Conservation (phyloP, 192 early-diverging fungal genomes). For the Dimargaris verticillata region DNA sequence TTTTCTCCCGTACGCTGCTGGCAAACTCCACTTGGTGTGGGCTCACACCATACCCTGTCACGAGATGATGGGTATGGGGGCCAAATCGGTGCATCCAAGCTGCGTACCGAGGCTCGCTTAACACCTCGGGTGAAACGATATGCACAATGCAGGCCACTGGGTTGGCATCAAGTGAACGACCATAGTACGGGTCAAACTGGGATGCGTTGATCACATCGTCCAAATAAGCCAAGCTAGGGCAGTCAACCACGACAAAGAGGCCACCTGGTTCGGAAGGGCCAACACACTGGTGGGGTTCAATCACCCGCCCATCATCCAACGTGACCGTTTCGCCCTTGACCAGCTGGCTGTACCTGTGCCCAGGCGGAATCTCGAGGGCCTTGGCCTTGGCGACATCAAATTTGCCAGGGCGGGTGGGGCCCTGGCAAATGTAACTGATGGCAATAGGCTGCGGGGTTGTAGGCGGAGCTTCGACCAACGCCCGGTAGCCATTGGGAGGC, state of each 20-base stretch:
- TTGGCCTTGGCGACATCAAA: conserved; percentile 52
- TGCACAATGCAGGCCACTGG: conserved; percentile 42
- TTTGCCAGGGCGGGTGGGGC: conserved; percentile 59
- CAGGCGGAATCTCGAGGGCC: conserved; percentile 48
- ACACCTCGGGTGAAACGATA: conserved; percentile 40
- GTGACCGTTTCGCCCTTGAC: conserved; percentile 40
- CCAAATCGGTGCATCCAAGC: conserved; percentile 63
- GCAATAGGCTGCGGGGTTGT: conserved; percentile 31
- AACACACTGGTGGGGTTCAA: conserved; percentile 58
- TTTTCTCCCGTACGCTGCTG: conserved; percentile 40
- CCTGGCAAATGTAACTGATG: conserved; percentile 58
- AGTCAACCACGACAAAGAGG: conserved; percentile 52
- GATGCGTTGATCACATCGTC: conserved; percentile 22
- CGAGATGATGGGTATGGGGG: conserved; percentile 54
- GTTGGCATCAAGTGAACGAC: conserved; percentile 11
- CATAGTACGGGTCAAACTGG: conserved; percentile 26
- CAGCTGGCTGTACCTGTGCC: conserved; percentile 40
- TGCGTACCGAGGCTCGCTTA: conserved; percentile 43
- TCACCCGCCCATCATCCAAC: conserved; percentile 38
- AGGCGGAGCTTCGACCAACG: conserved; percentile 12
- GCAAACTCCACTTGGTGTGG: conserved; percentile 48
- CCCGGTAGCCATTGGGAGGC: background rate
- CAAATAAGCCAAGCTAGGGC: conserved; percentile 40
- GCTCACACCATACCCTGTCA: conserved; percentile 45
- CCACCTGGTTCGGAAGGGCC: conserved; percentile 37